Percentiles rank a stretch among this genome's conserved stretches.
Conservation (phyloP, 352 stramenopile species). For the Thalassiosira livingstoniorum region DNA sequence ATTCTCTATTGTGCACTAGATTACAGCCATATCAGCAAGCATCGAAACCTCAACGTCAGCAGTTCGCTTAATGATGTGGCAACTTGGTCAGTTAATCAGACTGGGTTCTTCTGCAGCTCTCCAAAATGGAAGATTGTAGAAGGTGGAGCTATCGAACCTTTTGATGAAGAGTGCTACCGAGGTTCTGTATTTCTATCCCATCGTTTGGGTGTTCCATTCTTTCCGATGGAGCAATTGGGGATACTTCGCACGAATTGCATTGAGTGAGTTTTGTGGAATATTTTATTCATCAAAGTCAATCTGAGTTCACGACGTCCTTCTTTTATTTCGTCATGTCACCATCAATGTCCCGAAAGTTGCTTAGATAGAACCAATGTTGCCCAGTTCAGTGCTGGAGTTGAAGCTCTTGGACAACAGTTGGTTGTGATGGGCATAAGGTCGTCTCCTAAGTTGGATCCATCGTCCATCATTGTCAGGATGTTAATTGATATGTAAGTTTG, state of each 20-base stretch:
- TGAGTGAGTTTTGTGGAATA: conserved; percentile 89
- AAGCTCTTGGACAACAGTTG: conserved; percentile 94
- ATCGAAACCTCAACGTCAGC: conserved; percentile 93
- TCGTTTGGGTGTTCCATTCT: conserved; percentile 88
- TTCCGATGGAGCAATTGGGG: conserved; percentile 93
- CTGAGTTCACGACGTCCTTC: too few species aligned
- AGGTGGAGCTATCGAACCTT: conserved; percentile 73
- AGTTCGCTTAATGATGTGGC: conserved; percentile 93
- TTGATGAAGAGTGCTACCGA: conserved; percentile 73
- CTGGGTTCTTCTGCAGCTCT: conserved; percentile 95
- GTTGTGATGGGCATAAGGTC: conserved; percentile 97
- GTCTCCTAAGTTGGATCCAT: conserved; percentile 82
- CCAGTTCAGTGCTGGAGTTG: conserved; percentile 89
- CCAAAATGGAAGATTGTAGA: conserved; percentile 85
- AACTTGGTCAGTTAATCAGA: conserved; percentile 96
- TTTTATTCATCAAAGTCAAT: conserved; percentile 22
- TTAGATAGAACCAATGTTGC: conserved; percentile 93
- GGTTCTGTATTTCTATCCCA: conserved; percentile 59
- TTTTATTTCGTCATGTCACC: too few species aligned
- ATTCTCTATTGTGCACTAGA: conserved; percentile 94
- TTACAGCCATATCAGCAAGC: conserved; percentile 94
- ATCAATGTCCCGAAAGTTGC: too few species aligned
- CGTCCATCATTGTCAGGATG: conserved; percentile 93
- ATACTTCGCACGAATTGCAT: conserved; percentile 99
- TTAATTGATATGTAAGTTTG: conserved; percentile 93